Evolutionary conservation across 2,329 filamentous ascomycete genomes (phyloP), one percentile per base, ranked within the genome.

Genomic region (Didymella keratinophila): DNA sequence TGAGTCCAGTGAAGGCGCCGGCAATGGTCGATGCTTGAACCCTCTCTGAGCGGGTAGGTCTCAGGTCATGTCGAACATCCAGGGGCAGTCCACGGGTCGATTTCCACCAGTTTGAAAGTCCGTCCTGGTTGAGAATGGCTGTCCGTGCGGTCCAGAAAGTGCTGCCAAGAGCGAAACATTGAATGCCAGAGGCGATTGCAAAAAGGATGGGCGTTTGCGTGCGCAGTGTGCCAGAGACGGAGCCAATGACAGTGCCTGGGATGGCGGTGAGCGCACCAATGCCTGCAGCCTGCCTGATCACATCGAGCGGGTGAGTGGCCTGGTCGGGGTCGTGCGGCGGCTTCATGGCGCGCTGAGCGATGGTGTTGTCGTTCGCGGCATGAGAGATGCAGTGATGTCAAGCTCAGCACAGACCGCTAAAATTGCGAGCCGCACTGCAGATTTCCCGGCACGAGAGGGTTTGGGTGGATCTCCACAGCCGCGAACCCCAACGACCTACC

Each of bases 141-240:
- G 71, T 69, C 11, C 80, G 76, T 25, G 69, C 81, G 88, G 89
- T 88, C 83, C 88, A 94, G 73, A 89, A 97, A 16, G 86, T 90
- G 45, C 85, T 86, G 34, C 92, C 92, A 37, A 96, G 83, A 41
- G 86, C 83, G 76, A 92, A 92, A 86, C 91, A 97, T 78, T 96
- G 92, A 39, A 91, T 81, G 18, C 91, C 90, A 21, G 89, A 88
- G 36, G 88, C 84, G 12, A 89, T 67, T 0, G 91, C 89, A 78
- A 92, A 94, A 7, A 94, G 77, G 2, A 87, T 74, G 4, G 85
- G 83, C 4, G 91, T 88, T 14, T 84, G 86, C 18, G 89, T 89
- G 57, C 87, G 84, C 46, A 93, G 59, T 18, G 81, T 80, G 30
- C 81, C 81, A 48, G 76, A 75, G 47, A 79, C 73, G 50, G 79